Conservation (phyloP, 768 basidiomycete genomes). For the Scleroderma citrinum region DNA sequence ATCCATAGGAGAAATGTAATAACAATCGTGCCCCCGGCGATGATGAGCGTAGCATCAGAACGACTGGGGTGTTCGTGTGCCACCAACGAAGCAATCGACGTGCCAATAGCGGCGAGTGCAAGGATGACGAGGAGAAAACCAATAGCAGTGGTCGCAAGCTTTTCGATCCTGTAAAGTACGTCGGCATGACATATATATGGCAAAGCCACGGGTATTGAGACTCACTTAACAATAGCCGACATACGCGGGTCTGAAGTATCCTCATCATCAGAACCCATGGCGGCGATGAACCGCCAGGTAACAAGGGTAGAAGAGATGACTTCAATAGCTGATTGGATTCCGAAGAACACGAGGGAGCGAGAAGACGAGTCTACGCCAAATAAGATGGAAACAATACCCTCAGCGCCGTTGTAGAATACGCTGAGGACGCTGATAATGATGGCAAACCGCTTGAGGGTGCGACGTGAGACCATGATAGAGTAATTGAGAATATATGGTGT, state of each 20-base stretch:
- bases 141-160: constrained; percentile 30
- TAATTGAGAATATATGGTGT: neutral
- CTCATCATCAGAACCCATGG: constrained; percentile 31
- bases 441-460: constrained; percentile 32
- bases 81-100: constrained; percentile 31
- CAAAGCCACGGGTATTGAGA: neutral
- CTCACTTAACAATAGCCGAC: constrained; percentile 11
- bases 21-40: constrained; percentile 35
- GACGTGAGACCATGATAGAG: constrained; percentile 23
- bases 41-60: constrained; percentile 37
- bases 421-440: constrained; percentile 34
- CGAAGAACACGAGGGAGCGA: constrained; percentile 41
- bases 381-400: constrained; percentile 39
- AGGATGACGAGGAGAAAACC: constrained; percentile 33
- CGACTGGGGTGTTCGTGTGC: constrained; percentile 33
- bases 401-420: constrained; percentile 32
- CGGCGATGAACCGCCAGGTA: constrained; percentile 37
- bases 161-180: constrained; percentile 29
- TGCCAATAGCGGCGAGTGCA: constrained; percentile 31
- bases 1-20: constrained; percentile 39
- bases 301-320: constrained; percentile 40
- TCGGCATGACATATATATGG: neutral
- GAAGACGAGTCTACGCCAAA: constrained; percentile 42
- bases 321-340: constrained; percentile 43
- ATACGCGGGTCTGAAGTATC: constrained; percentile 2